These are phyloP conservation scores for Candida gigantensis DNA, from an alignment of 1,139 yeast species.

Conservation along the genomic window DNA sequence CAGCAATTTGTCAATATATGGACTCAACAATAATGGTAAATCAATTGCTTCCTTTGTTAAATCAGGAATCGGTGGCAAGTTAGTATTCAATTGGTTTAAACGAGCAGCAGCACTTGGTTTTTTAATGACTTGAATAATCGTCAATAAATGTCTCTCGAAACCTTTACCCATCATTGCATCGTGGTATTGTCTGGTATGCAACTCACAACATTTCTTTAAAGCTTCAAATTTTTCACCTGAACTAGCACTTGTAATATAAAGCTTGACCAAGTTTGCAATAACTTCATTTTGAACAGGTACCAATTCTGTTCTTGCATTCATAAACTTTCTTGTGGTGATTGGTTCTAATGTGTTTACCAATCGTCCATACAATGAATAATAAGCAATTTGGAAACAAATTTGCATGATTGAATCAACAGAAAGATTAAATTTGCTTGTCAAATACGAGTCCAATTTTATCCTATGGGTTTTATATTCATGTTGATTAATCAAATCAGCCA, in stretches of 20 bases:
- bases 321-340: slow-evolving; percentile 67
- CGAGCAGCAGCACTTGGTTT: slow-evolving; percentile 32
- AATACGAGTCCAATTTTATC: slow-evolving; percentile 44
- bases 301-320: slow-evolving; percentile 68
- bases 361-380: slow-evolving; percentile 72
- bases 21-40: slow-evolving; percentile 64
- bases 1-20: slow-evolving; percentile 43
- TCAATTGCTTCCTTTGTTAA: slow-evolving; percentile 17
- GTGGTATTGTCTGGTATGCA: slow-evolving; percentile 50
- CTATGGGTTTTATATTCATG: slow-evolving; percentile 56
- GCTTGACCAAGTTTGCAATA: slow-evolving; percentile 56
- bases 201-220: slow-evolving; percentile 52
- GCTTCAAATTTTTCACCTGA: slow-evolving; percentile 50
- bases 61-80: slow-evolving; percentile 29
- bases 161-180: slow-evolving; percentile 64
- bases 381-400: slow-evolving; percentile 66
- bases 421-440: slow-evolving; percentile 52
- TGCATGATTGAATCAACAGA: slow-evolving; percentile 71
- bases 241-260: slow-evolving; percentile 56
- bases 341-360: slow-evolving; percentile 71
- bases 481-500: slow-evolving; percentile 73
- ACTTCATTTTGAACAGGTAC: slow-evolving; percentile 62
- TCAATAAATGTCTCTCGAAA: slow-evolving; percentile 70
- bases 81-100: slow-evolving; percentile 45
- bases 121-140: slow-evolving; percentile 51